A percentile compares a stretch with the other conserved stretches of the same genome.
These are phyloP conservation scores for Polytolypa hystricis DNA, from an alignment of 2,329 filamentous ascomycete species.

Conservation along the genomic window DNA sequence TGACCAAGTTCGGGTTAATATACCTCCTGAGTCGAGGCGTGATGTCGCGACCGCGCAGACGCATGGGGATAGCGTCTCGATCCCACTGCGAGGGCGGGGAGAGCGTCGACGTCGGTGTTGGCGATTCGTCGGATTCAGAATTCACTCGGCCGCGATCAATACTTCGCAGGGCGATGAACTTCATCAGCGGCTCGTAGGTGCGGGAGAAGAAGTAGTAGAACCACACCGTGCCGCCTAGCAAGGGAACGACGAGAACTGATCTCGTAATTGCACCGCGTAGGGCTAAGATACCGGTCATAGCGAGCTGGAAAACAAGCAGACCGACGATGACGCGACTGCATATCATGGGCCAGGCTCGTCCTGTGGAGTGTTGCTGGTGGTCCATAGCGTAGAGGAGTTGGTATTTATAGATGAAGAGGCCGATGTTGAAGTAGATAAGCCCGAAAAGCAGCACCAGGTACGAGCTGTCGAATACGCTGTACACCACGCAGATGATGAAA, in stretches of 20 bases:
- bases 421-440: conserved; percentile 55
- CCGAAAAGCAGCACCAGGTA: conserved; percentile 71
- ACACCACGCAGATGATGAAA: conserved; percentile 91
- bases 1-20: conserved; percentile 35
- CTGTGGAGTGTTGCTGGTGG: conserved; percentile 86
- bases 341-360: conserved; percentile 91
- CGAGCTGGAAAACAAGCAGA: conserved; percentile 76
- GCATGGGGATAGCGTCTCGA: conserved; percentile 31
- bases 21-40: conserved; percentile 34
- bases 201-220: conserved; percentile 71
- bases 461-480: conserved; percentile 72
- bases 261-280: conserved; percentile 61
- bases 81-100: conserved; percentile 34
- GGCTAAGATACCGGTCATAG: conserved; percentile 79
- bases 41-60: conserved; percentile 30
- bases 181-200: conserved; percentile 79
- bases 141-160: conserved; percentile 51
- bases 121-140: conserved; percentile 15
- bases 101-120: conserved; percentile 26
- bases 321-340: conserved; percentile 84
- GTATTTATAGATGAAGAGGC: conserved; percentile 90
- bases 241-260: conserved; percentile 61
- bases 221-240: conserved; percentile 75
- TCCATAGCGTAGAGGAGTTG: conserved; percentile 98
- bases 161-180: conserved; percentile 82